phyloP scores from a whole-genome alignment of 371 early-diverging fungal species.

The Zychaea mexicana region DNA sequence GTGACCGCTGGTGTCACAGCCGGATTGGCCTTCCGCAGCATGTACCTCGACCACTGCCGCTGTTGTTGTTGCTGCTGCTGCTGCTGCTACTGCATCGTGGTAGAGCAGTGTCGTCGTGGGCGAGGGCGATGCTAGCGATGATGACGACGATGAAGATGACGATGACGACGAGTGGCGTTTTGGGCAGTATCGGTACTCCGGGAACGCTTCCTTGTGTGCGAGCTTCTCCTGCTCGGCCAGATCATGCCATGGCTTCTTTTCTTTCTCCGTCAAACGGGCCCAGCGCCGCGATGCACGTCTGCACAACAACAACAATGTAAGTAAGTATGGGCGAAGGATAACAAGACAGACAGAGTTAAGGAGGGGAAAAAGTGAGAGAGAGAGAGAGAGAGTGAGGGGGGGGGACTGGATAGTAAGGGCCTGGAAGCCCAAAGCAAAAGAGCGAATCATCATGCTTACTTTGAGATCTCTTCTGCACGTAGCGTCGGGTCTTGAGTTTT shows the following conservation, averaged over 20 bases:
- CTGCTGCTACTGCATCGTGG: constrained; percentile 3
- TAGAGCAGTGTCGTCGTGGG: constrained; percentile 9
- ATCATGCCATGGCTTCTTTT: constrained; percentile 53
- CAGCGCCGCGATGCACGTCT: constrained; percentile 48
- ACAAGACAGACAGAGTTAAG: background rate
- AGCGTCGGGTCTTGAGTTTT: constrained; percentile 39
- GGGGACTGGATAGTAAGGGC: background rate
- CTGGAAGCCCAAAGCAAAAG: background rate
- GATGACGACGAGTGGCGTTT: constrained; percentile 32
- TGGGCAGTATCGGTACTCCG: constrained; percentile 48
- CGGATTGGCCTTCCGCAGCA: constrained; percentile 14
- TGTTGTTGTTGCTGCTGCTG: no score
- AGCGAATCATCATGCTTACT: constrained; percentile 19
- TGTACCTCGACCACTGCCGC: constrained; percentile 3
- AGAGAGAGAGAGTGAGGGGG: background rate
- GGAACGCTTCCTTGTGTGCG: constrained; percentile 52
- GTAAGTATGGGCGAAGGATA: no score
- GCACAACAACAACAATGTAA: background rate
- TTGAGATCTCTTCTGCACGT: constrained; percentile 42
- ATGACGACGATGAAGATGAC: constrained; percentile 12
- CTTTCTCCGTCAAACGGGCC: constrained; percentile 40
- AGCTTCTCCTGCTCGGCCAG: constrained; percentile 47
- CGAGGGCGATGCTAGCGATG: constrained; percentile 9
- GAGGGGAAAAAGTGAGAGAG: no score
- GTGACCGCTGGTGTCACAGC: constrained; percentile 16